phyloP scores from a whole-genome alignment of 169 alveolate species.

The Plasmodium malariae region DNA sequence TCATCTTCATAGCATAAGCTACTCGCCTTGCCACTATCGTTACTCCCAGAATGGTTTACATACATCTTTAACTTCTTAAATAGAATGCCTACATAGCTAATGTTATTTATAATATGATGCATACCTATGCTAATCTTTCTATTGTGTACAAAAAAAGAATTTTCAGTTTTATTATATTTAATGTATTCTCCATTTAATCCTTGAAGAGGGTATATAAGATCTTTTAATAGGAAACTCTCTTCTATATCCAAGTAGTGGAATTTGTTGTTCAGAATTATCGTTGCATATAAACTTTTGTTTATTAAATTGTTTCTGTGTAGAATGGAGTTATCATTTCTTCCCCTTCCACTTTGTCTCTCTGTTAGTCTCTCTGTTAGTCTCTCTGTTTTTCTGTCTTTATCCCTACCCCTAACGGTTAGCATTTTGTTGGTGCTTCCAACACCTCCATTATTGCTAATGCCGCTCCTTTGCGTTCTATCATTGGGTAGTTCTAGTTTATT shows the following conservation, averaged over 20 bases:
- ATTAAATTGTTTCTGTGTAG: slow-evolving; percentile 29
- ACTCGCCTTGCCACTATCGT: not conserved
- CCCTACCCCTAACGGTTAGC: not conserved
- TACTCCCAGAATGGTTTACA: not conserved
- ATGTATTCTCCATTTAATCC: slow-evolving; percentile 66
- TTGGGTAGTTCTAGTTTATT: not conserved
- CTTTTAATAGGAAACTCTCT: slow-evolving; percentile 33
- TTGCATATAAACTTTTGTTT: slow-evolving; percentile 67
- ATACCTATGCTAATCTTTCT: slow-evolving; percentile 46
- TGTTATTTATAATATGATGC: slow-evolving; percentile 40
- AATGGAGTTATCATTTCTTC: not conserved
- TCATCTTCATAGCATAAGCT: not conserved
- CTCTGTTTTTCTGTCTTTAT: not conserved
- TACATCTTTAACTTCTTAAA: slow-evolving; percentile 6
- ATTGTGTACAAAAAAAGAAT: slow-evolving; percentile 30
- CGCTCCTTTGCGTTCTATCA: not conserved
- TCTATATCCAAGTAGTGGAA: slow-evolving; percentile 53
- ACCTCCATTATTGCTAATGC: not conserved
- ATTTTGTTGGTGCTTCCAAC: not conserved
- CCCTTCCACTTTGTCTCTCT: no score
- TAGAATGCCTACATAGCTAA: slow-evolving; percentile 33
- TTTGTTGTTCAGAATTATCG: slow-evolving; percentile 38
- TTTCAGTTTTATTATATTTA: slow-evolving; percentile 22
- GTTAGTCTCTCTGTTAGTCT: not conserved
- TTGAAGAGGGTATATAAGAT: slow-evolving; percentile 65